Base-by-base conservation (phyloP, 2,329 filamentous ascomycete species). In the Botrytis sinoallii region DNA sequence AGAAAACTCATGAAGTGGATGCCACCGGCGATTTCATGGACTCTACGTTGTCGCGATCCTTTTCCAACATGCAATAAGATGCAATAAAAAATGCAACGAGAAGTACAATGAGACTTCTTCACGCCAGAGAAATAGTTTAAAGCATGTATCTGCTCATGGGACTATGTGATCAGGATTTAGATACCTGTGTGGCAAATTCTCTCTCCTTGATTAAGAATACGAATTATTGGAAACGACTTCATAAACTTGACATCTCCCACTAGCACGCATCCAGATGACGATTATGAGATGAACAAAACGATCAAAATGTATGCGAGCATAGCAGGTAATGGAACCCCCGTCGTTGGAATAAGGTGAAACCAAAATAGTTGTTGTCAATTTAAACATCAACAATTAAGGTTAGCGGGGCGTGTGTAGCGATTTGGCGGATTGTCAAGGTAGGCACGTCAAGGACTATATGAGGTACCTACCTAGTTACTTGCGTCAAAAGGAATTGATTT, bases 281-380 rank as follows among this genome's bases (percentile, higher is more conserved):
- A n/a, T n/a, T 18, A n/a, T 63, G 60, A 63, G 38, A 63, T 42
- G 38, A 14, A 42, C 8, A n/a, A 18, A n/a, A 42, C 14, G 35
- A 40, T 18, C 9, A 18, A n/a, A n/a, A n/a, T n/a, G 16, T 4
- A 16, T 40, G 7, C 6, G 35, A 57, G 22, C 25, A 6, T 61
- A 63, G 40, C 14, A 16, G 8, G 6, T 40, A 16, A 25, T 7
- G 14, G 32, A 40, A n/a, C n/a, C 52, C 52, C 52, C 52, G 52
- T 57, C 52, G 52, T 57, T 57, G n/a, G n/a, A 57, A 57, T 57
- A 57, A 57, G 52, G 52, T 57, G n/a, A 57, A 57, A 57, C 52
- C 52, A 14, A 57, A 29, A 57, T 57, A 18, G 14, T 32, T n/a
- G n/a, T 55, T 57, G 52, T 57, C 52, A 18, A 57, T 29, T 57